A percentile compares a stretch with the other conserved stretches of the same genome.
Evolutionary conservation across 2,329 filamentous ascomycete species (phyloP).

Genomic region (Ophiostoma ulmi): DNA sequence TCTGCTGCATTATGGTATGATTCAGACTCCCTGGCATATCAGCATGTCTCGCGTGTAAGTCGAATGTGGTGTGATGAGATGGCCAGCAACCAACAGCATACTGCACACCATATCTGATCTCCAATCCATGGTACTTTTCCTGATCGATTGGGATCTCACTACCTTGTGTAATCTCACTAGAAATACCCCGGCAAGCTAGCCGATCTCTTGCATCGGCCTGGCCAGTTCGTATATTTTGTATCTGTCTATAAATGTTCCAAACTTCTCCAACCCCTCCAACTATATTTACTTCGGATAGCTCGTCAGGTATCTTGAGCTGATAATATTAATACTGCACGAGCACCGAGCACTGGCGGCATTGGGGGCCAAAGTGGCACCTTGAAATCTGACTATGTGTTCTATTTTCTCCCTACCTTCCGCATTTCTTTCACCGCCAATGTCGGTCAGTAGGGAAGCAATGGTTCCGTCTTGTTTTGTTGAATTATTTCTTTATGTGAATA

Average conservation of each 20-base stretch:
- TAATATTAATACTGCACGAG: too few relatives aligned
- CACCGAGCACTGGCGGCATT: neutral
- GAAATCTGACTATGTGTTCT: neutral
- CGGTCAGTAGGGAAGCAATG: neutral
- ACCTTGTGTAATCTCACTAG: neutral
- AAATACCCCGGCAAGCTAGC: neutral
- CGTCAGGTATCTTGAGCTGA: too few relatives aligned
- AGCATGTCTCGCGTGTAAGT: neutral
- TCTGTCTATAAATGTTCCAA: neutral
- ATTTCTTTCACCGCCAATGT: neutral
- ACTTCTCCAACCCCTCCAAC: neutral
- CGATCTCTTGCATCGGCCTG: neutral
- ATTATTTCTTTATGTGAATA: neutral
- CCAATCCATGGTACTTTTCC: neutral
- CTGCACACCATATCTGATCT: slow-evolving; percentile 2
- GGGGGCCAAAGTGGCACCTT: slow-evolving; percentile 1
- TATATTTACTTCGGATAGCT: neutral
- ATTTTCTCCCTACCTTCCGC: neutral
- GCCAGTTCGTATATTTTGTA: neutral
- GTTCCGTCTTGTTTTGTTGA: neutral
- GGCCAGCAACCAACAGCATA: neutral
- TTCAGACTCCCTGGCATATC: neutral
- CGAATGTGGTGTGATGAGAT: slow-evolving; percentile 6
- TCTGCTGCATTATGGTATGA: neutral
- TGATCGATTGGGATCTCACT: neutral